Evolutionary conservation across 805 yeast species (phyloP).

Genomic region (Ogataea degrootiae): DNA sequence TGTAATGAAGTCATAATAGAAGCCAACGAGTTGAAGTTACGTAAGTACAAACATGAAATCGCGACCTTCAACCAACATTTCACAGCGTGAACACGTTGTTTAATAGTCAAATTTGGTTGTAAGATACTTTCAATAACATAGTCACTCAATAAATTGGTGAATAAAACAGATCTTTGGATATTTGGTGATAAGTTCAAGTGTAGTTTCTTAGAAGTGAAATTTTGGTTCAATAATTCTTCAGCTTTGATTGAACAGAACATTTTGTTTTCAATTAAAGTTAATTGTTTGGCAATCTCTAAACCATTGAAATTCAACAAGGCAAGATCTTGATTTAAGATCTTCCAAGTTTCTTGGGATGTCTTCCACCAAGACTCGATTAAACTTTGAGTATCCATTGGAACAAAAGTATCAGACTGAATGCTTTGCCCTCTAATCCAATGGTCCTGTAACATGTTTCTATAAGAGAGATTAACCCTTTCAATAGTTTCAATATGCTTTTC

Average conservation of each 20-base stretch:
- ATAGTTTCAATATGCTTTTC: slow-evolving; percentile 37
- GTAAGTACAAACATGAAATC: slow-evolving; percentile 62
- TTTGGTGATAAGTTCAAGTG: slow-evolving; percentile 58
- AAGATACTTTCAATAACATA: slow-evolving; percentile 69
- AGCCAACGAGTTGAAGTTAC: slow-evolving; percentile 76
- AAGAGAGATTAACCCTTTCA: slow-evolving; percentile 47
- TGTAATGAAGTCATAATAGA: slow-evolving; percentile 75
- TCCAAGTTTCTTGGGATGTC: slow-evolving; percentile 55
- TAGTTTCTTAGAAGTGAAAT: slow-evolving; percentile 55
- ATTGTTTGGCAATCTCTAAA: slow-evolving; percentile 70
- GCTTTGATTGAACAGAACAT: slow-evolving; percentile 61
- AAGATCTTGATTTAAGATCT: slow-evolving; percentile 46
- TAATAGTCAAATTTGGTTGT: slow-evolving; percentile 43
- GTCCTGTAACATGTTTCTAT: slow-evolving; percentile 46
- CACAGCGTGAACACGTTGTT: slow-evolving; percentile 48
- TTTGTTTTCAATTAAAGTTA: slow-evolving; percentile 66
- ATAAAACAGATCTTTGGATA: slow-evolving; percentile 53
- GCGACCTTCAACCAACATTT: slow-evolving; percentile 74
- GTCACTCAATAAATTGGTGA: slow-evolving; percentile 67
- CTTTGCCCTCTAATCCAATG: slow-evolving; percentile 35
- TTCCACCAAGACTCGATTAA: slow-evolving; percentile 44
- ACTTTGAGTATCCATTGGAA: slow-evolving; percentile 29
- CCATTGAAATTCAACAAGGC: slow-evolving; percentile 58
- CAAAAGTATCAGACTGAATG: slow-evolving; percentile 8
- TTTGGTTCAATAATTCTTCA: slow-evolving; percentile 62